A percentile compares a stretch with the other conserved stretches of the same genome.
Conservation (phyloP, 176 grass and related monocot genomes). For the Poa pratensis region DNA sequence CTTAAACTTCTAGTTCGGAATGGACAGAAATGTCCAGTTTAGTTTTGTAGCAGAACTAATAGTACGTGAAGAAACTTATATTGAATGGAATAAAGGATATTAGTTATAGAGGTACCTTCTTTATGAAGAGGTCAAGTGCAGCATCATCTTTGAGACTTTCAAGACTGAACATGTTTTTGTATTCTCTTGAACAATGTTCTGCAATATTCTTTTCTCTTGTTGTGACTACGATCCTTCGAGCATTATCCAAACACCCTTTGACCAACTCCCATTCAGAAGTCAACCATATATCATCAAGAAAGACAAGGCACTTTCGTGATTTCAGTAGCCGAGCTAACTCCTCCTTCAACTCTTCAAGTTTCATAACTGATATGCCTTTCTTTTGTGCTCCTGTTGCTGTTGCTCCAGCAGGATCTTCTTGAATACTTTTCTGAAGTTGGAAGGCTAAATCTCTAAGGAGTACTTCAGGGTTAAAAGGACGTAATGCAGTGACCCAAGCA, state of each 20-base stretch:
- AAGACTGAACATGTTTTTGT: background rate
- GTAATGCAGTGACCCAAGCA: slow-evolving; percentile 28
- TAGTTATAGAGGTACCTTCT: background rate
- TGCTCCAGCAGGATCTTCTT: background rate
- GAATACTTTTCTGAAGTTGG: background rate
- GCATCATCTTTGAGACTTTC: background rate
- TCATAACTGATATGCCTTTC: background rate
- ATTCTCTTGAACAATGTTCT: background rate
- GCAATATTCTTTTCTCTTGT: slow-evolving; percentile 20
- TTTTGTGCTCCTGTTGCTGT: fast-evolving
- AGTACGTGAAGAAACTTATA: background rate
- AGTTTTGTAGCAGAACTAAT: background rate
- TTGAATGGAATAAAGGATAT: background rate
- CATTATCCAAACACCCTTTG: background rate
- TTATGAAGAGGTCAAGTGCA: slow-evolving; percentile 21
- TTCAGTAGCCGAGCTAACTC: background rate
- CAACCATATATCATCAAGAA: slow-evolving; percentile 35
- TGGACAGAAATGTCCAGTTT: background rate
- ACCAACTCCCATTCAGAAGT: background rate
- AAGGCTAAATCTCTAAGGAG: background rate
- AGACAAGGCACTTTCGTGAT: background rate
- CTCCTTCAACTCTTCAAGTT: background rate
- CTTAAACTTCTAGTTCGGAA: background rate
- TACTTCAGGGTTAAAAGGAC: background rate
- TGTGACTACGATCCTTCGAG: slow-evolving; percentile 33